Evolutionary conservation across 257 asterid species (phyloP).

Genomic region (Forsythia suspensa): DNA sequence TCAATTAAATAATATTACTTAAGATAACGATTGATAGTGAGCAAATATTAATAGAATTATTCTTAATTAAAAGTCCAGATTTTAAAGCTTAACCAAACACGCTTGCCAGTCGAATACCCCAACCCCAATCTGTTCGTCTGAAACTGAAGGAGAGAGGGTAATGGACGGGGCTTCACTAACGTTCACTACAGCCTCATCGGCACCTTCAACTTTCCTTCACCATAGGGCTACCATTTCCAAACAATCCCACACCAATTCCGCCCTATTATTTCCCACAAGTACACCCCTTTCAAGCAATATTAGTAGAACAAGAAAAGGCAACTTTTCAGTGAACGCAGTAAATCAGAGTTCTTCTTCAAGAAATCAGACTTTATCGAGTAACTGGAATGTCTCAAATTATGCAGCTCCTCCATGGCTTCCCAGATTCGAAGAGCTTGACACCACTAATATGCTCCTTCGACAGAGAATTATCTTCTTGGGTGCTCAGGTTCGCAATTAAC

Average conservation of each 20-base stretch:
- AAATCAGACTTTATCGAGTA: constrained; percentile 44
- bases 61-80: not conserved
- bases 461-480: constrained; percentile 94
- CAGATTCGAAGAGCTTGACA: constrained; percentile 90
- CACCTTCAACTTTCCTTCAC: constrained; percentile 27
- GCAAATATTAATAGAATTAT: no score
- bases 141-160: not conserved
- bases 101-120: not conserved
- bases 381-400: constrained; percentile 64
- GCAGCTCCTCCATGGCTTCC: constrained; percentile 88
- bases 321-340: constrained; percentile 37
- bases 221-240: constrained; percentile 6
- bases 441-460: constrained; percentile 98
- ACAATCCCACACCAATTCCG: constrained; percentile 12
- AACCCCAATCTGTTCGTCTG: not conserved
- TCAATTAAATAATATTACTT: no score
- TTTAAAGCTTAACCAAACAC: not conserved
- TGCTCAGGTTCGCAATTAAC: constrained; percentile 48
- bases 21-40: no score
- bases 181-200: constrained; percentile 34
- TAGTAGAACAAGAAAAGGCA: constrained; percentile 3
- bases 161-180: constrained; percentile 48
- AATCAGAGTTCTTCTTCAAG: not conserved
- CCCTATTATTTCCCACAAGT: not conserved
- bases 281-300: not conserved